Base-by-base conservation (phyloP, 495 filamentous ascomycete species). In the Neurospora intermedia region DNA sequence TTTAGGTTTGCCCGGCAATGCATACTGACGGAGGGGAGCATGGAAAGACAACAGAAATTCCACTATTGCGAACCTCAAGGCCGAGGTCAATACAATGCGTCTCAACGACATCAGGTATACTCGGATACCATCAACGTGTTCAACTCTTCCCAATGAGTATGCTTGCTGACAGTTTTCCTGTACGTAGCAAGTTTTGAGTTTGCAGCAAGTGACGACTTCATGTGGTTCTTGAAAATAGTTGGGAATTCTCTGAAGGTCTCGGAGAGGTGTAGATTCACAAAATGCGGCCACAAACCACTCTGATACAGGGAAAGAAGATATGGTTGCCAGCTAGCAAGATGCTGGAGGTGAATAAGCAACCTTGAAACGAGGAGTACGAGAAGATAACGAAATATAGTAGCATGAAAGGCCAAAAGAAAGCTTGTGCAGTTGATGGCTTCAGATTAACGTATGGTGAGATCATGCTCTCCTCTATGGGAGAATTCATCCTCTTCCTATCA, bases 401-500 rank as follows among this genome's bases (percentile, higher is more conserved):
- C 40, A 43, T 11, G 41, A 2, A 66, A 70, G 54, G 35, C 45
- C 40, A 73, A 38, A 73, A 35, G 3, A 45, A 71, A 23, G 23
- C 54, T 69, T 66, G 74, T 35, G 31, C 72, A 39, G 31, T 35
- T 40, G 66, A 81, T 81, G 79, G 86, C 86, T 86, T 88, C 87
- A 88, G 87, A 88, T 84, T 81, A 69, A 76, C 83, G 80, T 74
- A 77, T 83, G 66, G 71, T 87, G 82, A 86, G 82, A 88, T 88
- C 87, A 88, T 82, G 83, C 82, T 83, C 84, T 81, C 79, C 75
- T 69, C 73, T 73, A 76, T 74, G 70, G 80, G 83, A 82, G 79
- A 81, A 84, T 43, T 87, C 85, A 85, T 80, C 79, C 85, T 88
- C 87, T 88, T 88, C 87, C 87, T 88, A 88, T 88, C 85, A 85